Percentiles rank a stretch among this genome's conserved stretches.
Conservation (phyloP, 768 basidiomycete species). For the Hemileccinum rubropunctum region DNA sequence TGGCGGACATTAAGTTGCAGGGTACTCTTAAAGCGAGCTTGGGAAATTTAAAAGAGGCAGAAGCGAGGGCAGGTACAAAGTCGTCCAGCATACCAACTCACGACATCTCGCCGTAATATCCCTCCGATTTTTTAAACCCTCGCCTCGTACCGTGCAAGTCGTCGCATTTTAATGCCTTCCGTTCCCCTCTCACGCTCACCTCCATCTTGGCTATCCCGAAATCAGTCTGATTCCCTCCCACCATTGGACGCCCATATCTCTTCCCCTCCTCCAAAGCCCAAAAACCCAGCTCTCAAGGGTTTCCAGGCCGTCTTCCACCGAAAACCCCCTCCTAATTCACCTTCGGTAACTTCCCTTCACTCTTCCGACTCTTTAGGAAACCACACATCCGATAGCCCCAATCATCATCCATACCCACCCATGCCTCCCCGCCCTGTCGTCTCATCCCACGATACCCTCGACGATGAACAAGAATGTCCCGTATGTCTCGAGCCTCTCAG, state of each 20-base stretch:
- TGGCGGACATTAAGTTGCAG: too few relatives aligned
- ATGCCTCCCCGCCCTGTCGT: constrained; percentile 73
- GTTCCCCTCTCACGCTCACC: constrained; percentile 22
- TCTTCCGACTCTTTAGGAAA: constrained; percentile 43
- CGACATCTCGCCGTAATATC: too few relatives aligned
- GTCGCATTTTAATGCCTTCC: constrained; percentile 33
- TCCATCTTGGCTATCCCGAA: constrained; percentile 40
- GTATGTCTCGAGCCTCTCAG: constrained; percentile 95
- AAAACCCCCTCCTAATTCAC: constrained; percentile 34
- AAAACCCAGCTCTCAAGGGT: constrained; percentile 33
- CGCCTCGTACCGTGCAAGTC: too few relatives aligned
- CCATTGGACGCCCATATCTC: constrained; percentile 37
- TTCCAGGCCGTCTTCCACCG: constrained; percentile 56
- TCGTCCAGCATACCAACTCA: too few relatives aligned
- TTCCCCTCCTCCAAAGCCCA: constrained; percentile 35
- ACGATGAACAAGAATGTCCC: constrained; percentile 90
- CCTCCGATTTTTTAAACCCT: too few relatives aligned
- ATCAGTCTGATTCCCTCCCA: constrained; percentile 34
- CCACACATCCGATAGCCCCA: constrained; percentile 33
- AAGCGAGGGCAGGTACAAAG: too few relatives aligned
- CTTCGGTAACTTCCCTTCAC: constrained; percentile 50
- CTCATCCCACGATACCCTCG: constrained; percentile 55
- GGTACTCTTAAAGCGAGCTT: background rate
- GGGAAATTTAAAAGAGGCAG: too few relatives aligned
- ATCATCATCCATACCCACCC: constrained; percentile 52